Conservation (phyloP, 1,284 basidiomycete genomes). For the Papiliotrema nemorosa region DNA sequence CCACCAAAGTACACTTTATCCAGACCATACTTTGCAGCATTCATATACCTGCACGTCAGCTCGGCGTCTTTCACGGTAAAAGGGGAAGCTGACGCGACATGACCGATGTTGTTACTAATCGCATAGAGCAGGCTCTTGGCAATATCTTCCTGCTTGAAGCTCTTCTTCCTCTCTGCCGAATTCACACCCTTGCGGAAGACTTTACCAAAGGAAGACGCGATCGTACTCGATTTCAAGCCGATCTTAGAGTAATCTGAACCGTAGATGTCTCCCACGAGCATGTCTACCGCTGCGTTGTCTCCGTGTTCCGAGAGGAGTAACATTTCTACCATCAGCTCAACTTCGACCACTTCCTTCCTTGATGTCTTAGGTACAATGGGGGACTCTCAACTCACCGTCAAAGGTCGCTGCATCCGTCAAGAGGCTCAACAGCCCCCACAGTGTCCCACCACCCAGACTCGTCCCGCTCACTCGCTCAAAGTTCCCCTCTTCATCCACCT, state of each 20-base stretch:
- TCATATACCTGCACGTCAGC: conserved; percentile 76
- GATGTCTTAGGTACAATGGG: too few species aligned
- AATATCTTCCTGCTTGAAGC: conserved; percentile 89
- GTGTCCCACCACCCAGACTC: conserved; percentile 95
- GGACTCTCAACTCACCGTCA: conserved; percentile 71
- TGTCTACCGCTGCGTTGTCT: conserved; percentile 92
- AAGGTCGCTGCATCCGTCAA: conserved; percentile 94
- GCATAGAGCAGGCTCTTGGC: conserved; percentile 91
- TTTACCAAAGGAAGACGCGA: conserved; percentile 97
- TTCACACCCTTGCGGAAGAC: conserved; percentile 76
- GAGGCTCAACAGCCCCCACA: conserved; percentile 93
- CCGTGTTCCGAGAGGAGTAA: conserved; percentile 86
- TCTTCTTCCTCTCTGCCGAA: conserved; percentile 57
- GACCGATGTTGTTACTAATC: conserved; percentile 98
- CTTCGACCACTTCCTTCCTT: too few species aligned
- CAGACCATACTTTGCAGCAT: conserved; percentile 96
- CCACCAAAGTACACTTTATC: conserved; percentile 99
- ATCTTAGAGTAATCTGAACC: conserved; percentile 90
- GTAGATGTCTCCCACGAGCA: conserved; percentile 99
- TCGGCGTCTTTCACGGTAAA: not conserved
- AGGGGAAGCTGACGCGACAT: conserved; percentile 82
- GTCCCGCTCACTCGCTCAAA: conserved; percentile 98
- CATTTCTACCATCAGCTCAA: conserved; percentile 76
- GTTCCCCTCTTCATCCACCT: conserved; percentile 89
- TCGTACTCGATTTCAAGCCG: conserved; percentile 94